Conservation (phyloP, 164 flowering plant genomes). For the Platanus orientalis region DNA sequence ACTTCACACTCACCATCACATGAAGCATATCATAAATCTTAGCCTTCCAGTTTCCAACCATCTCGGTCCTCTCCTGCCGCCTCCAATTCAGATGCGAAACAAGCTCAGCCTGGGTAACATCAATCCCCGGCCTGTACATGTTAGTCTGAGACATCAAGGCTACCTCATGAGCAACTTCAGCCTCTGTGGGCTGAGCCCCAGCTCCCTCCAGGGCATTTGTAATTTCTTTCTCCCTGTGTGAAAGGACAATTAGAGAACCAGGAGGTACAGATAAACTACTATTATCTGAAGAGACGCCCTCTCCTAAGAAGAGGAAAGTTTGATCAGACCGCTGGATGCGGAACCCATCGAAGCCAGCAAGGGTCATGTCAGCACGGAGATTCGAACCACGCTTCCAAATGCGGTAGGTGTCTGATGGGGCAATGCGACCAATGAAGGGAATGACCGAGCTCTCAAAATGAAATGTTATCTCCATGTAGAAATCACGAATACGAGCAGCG, state of each 20-base stretch:
- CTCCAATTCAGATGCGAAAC: constrained; percentile 93
- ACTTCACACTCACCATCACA: constrained; percentile 97
- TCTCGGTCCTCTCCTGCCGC: constrained; percentile 90
- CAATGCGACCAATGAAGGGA: constrained; percentile 93
- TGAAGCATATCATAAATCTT: constrained; percentile 96
- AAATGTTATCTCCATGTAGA: constrained; percentile 96
- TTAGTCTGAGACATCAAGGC: constrained; percentile 99
- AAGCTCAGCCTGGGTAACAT: constrained; percentile 98
- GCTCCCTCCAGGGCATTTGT: constrained; percentile 98
- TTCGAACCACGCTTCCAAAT: constrained; percentile 98
- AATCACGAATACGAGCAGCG: constrained; percentile 76
- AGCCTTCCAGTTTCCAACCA: constrained; percentile 95
- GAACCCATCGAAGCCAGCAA: constrained; percentile 98
- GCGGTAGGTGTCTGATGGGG: constrained; percentile 96
- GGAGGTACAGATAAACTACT: constrained; percentile 54
- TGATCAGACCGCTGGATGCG: constrained; percentile 96
- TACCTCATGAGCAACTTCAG: constrained; percentile 97
- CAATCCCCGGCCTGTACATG: constrained; percentile 98
- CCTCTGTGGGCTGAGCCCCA: constrained; percentile 83
- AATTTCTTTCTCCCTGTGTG: constrained; percentile 95
- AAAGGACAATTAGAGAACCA: constrained; percentile 86
- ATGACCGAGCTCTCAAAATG: constrained; percentile 98
- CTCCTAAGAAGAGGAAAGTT: constrained; percentile 91
- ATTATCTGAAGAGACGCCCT: constrained; percentile 69
- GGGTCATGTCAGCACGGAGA: constrained; percentile 97